Evolutionary conservation across 2,329 filamentous ascomycete genomes (phyloP).

Genomic region (Aschersonia sp.): DNA sequence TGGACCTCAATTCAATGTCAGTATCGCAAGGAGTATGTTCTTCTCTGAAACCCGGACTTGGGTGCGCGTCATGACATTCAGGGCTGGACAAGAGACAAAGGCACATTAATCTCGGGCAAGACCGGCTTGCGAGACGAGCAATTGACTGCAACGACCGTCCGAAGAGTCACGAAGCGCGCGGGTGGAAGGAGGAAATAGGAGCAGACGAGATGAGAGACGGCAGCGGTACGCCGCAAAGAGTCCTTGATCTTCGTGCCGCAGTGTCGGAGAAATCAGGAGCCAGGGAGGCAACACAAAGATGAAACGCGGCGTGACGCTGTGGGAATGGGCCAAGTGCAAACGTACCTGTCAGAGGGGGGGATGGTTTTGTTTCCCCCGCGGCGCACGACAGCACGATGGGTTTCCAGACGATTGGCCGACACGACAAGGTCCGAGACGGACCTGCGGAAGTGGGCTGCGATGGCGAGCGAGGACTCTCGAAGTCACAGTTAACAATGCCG

Average conservation of each 20-base stretch:
- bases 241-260: not conserved
- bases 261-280: not conserved
- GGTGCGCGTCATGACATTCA: too few species aligned
- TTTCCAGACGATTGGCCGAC: not conserved
- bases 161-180: not conserved
- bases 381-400: not conserved
- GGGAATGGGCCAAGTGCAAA: not conserved
- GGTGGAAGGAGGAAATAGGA: not conserved
- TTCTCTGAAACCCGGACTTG: too few species aligned
- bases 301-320: not conserved
- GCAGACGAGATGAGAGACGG: not conserved
- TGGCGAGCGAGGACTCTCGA: not conserved
- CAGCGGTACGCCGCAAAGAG: not conserved
- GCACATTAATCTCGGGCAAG: slow-evolving; percentile 1
- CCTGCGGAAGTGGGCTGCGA: not conserved
- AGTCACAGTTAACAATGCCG: not conserved
- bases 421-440: not conserved
- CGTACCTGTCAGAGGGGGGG: not conserved
- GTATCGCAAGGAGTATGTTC: slow-evolving; percentile 2
- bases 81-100: too few species aligned
- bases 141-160: not conserved
- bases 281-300: not conserved
- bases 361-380: not conserved
- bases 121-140: not conserved
- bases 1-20: slow-evolving; percentile 17